These are phyloP conservation scores for Trichomonascaceae sp. DNA, from an alignment of 1,139 yeast species.

Conservation along the genomic window DNA sequence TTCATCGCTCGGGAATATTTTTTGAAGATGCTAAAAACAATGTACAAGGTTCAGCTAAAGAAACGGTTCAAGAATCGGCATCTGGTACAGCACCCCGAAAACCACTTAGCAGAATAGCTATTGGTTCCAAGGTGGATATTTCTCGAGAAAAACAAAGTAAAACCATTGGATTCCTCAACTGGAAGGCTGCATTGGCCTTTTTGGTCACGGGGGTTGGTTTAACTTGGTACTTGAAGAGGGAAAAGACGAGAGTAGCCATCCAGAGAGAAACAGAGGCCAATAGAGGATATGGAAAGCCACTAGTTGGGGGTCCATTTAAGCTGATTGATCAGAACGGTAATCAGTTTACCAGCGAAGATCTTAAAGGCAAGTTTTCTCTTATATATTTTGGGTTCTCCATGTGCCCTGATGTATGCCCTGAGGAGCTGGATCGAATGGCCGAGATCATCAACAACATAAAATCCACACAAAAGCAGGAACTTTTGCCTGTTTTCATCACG, in stretches of 20 bases:
- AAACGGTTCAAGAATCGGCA: background rate
- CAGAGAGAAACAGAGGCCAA: conserved; percentile 77
- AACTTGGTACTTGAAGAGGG: conserved; percentile 62
- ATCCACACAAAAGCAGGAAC: conserved; percentile 37
- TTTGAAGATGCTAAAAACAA: background rate
- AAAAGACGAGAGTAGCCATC: conserved; percentile 65
- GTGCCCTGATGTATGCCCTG: conserved; percentile 98
- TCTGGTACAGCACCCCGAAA: conserved; percentile 29
- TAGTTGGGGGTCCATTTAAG: conserved; percentile 85
- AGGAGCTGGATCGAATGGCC: conserved; percentile 87
- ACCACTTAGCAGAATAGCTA: conserved; percentile 48
- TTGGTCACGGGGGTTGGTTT: conserved; percentile 62
- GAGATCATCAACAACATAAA: conserved; percentile 59
- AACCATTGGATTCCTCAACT: conserved; percentile 67
- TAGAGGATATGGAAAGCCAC: conserved; percentile 84
- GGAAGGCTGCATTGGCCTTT: conserved; percentile 74
- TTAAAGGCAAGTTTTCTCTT: conserved; percentile 71
- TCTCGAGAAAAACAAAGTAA: conserved; percentile 29
- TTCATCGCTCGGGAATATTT: background rate
- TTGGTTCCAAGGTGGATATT: conserved; percentile 35
- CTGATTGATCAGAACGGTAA: conserved; percentile 66
- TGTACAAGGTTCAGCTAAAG: background rate
- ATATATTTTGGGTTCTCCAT: conserved; percentile 92
- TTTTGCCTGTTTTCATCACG: conserved; percentile 86
- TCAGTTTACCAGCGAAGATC: conserved; percentile 66